Evolutionary conservation across 1,139 yeast genomes (phyloP).

Genomic region (Groenewaldozyma auringiensis): DNA sequence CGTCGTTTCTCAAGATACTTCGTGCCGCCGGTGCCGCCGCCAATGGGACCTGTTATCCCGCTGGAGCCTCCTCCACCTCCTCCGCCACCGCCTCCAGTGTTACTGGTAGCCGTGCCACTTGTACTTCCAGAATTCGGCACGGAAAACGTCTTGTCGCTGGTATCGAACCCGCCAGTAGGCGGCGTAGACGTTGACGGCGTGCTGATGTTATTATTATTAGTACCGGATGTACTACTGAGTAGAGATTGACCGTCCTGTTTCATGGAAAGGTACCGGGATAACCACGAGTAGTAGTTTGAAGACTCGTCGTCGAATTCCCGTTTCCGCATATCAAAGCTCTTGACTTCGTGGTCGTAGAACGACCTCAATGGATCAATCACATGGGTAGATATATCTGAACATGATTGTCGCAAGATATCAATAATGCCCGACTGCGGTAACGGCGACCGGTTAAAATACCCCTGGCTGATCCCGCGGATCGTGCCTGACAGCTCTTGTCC

Average conservation of each 20-base stretch:
- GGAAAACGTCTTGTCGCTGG: too few species aligned
- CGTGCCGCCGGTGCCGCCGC: too few species aligned
- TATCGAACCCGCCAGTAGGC: too few species aligned
- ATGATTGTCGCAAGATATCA: conserved; percentile 17
- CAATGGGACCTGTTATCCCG: conserved; percentile 24
- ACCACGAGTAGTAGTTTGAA: conserved; percentile 68
- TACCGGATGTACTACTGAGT: not conserved
- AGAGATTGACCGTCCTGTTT: conserved; percentile 40
- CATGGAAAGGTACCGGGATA: conserved; percentile 57
- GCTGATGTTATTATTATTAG: not conserved
- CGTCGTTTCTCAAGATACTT: conserved; percentile 54
- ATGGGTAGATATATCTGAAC: conserved; percentile 24
- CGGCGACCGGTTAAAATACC: conserved; percentile 22
- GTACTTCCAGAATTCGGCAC: not conserved
- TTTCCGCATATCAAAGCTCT: conserved; percentile 37
- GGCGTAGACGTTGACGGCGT: not conserved
- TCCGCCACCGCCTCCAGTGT: not conserved
- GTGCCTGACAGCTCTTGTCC: conserved; percentile 28
- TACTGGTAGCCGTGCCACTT: not conserved
- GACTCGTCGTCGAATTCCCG: conserved; percentile 65
- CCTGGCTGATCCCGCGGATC: conserved; percentile 28
- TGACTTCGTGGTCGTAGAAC: conserved; percentile 37
- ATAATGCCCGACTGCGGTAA: conserved; percentile 18
- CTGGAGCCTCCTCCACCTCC: conserved; percentile 31
- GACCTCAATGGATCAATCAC: conserved; percentile 36